Evolutionary conservation across 768 basidiomycete species (phyloP).

Genomic region (Kwoniella bestiolae): DNA sequence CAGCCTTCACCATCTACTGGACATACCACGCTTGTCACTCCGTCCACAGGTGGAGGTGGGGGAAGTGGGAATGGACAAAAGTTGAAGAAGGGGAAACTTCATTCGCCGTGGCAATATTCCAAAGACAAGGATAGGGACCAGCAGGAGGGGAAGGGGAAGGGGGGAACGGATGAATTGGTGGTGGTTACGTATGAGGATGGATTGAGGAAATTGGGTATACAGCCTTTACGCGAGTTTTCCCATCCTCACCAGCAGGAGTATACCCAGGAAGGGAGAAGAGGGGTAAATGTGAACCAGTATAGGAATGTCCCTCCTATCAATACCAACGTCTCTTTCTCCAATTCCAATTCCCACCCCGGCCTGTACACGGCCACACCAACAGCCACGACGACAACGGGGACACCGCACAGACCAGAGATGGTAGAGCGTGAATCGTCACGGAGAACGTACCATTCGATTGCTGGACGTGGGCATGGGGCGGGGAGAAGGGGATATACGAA

Average conservation of each 20-base stretch:
- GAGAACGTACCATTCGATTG: not conserved
- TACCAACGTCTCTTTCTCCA: not conserved
- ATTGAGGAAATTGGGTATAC: slow-evolving; percentile 23
- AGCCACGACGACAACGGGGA: not conserved
- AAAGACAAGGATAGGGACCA: not conserved
- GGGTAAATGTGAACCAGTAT: not conserved
- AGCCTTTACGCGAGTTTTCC: not conserved
- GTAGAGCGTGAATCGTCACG: not conserved
- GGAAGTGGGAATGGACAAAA: not conserved
- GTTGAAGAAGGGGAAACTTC: slow-evolving; percentile 2
- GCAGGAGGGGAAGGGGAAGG: not conserved
- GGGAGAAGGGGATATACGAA: slow-evolving; percentile 7
- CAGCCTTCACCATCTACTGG: slow-evolving; percentile 11
- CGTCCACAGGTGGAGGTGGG: not conserved
- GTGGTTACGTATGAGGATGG: slow-evolving; percentile 38
- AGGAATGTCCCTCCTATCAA: not conserved
- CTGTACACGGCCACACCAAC: not conserved
- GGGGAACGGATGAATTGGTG: slow-evolving; percentile 19
- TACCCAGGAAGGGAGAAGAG: not conserved
- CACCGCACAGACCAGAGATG: not conserved
- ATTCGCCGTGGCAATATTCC: not conserved
- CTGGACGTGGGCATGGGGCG: slow-evolving; percentile 4
- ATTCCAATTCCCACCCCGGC: not conserved
- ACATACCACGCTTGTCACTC: slow-evolving; percentile 16
- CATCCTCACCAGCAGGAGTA: not conserved